Conservation (phyloP, 78 protist genomes). For the Trichosphaerium sp. region DNA sequence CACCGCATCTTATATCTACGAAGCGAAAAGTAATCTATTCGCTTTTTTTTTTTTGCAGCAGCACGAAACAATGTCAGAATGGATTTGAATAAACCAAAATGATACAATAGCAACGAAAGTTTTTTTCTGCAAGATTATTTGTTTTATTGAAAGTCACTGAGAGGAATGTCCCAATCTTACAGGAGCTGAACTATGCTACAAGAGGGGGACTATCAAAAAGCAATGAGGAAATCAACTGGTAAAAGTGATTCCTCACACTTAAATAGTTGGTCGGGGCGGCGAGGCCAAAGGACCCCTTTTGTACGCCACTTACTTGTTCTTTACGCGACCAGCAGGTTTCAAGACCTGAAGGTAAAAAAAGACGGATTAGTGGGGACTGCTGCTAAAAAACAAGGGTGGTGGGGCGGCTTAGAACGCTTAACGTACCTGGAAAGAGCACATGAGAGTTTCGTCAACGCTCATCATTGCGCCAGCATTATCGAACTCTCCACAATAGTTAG, state of each 20-base stretch:
- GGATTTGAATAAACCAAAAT: no score
- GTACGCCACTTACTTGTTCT: neutral
- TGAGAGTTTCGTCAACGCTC: conserved; percentile 49
- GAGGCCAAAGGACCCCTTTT: neutral
- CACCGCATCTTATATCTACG: no score
- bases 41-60: no score
- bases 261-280: neutral
- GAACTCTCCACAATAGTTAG: conserved; percentile 49
- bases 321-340: neutral
- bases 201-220: no score
- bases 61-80: no score
- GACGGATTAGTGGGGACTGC: neutral
- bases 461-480: conserved; percentile 53
- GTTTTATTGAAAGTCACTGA: no score
- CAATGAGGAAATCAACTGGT: no score
- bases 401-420: neutral
- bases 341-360: neutral
- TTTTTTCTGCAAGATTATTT: no score
- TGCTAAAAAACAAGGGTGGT: neutral
- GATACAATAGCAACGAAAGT: no score
- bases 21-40: no score
- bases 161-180: no score
- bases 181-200: no score
- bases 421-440: conserved; percentile 80
- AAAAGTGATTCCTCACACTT: neutral